Percentiles rank a stretch among this genome's conserved stretches.
Conservation (phyloP, 169 alveolate genomes). For the Plasmodium knowlesi region DNA sequence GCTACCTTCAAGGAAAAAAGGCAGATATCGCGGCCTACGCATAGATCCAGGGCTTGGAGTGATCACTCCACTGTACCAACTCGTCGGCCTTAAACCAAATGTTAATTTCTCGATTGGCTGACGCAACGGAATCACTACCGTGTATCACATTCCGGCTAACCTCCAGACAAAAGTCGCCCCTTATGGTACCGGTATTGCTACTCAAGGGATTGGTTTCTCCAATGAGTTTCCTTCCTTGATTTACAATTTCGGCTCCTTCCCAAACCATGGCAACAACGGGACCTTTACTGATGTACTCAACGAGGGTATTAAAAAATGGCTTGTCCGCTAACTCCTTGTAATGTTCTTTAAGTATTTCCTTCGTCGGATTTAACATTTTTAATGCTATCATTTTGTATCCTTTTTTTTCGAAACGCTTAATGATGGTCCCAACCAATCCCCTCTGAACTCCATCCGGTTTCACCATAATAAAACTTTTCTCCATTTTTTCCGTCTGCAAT, state of each 20-base stretch:
- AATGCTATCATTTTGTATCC: slow-evolving; percentile 96
- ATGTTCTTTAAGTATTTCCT: slow-evolving; percentile 93
- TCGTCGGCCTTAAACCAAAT: slow-evolving; percentile 97
- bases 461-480: slow-evolving; percentile 97
- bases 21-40: neutral
- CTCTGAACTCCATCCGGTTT: slow-evolving; percentile 99
- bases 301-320: slow-evolving; percentile 94
- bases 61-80: slow-evolving; percentile 85
- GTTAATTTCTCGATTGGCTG: slow-evolving; percentile 94
- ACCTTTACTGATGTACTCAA: slow-evolving; percentile 93
- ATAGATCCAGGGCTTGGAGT: slow-evolving; percentile 44
- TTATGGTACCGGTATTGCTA: slow-evolving; percentile 88
- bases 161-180: slow-evolving; percentile 96
- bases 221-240: slow-evolving; percentile 94
- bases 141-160: slow-evolving; percentile 95
- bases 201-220: slow-evolving; percentile 94
- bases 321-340: slow-evolving; percentile 95
- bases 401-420: slow-evolving; percentile 94
- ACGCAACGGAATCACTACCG: slow-evolving; percentile 95
- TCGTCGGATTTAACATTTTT: slow-evolving; percentile 91
- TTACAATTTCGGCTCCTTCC: slow-evolving; percentile 97
- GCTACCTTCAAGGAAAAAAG: neutral
- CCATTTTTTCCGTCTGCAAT: slow-evolving; percentile 39
- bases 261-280: slow-evolving; percentile 98
- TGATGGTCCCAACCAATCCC: slow-evolving; percentile 95